These are phyloP conservation scores for Nannochloris sp. DNA, from an alignment of 139 green algal genomes.

Conservation along the genomic window DNA sequence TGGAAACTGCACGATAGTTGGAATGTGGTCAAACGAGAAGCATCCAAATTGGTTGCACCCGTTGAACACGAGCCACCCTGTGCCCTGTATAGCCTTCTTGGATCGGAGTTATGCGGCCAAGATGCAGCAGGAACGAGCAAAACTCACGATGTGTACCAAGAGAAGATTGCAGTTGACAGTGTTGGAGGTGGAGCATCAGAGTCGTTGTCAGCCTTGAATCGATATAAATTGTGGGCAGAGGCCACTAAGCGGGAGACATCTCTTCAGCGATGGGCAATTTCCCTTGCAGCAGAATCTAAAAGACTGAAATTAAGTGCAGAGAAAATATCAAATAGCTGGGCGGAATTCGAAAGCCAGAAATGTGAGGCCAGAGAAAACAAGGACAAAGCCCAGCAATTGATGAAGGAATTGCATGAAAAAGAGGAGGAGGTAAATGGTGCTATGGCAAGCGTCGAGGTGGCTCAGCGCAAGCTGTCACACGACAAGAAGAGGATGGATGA, in stretches of 20 bases:
- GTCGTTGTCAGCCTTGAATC: neutral
- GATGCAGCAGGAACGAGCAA: no score
- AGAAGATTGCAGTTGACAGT: no score
- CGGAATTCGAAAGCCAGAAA: neutral
- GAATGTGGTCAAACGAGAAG: conserved; percentile 16
- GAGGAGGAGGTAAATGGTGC: conserved; percentile 11
- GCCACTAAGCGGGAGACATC: conserved; percentile 26
- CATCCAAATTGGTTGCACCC: conserved; percentile 17
- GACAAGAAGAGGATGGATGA: conserved; percentile 8
- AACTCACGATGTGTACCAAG: no score
- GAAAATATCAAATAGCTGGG: neutral
- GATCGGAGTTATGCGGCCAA: neutral
- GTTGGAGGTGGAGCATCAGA: neutral
- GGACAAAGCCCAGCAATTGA: conserved; percentile 9
- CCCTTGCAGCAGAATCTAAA: conserved; percentile 27
- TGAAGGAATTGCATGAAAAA: conserved; percentile 11
- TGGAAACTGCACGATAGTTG: conserved; percentile 40
- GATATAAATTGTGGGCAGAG: conserved; percentile 2
- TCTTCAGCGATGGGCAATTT: conserved; percentile 40
- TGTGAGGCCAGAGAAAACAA: neutral
- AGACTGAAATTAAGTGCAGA: conserved; percentile 12
- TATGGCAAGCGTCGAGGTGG: neutral
- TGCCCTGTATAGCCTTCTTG: conserved; percentile 17
- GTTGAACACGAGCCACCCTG: neutral
- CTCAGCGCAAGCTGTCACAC: neutral